Base-by-base conservation (phyloP, 148 eudicot species). In the Amaranthus cruentus region DNA sequence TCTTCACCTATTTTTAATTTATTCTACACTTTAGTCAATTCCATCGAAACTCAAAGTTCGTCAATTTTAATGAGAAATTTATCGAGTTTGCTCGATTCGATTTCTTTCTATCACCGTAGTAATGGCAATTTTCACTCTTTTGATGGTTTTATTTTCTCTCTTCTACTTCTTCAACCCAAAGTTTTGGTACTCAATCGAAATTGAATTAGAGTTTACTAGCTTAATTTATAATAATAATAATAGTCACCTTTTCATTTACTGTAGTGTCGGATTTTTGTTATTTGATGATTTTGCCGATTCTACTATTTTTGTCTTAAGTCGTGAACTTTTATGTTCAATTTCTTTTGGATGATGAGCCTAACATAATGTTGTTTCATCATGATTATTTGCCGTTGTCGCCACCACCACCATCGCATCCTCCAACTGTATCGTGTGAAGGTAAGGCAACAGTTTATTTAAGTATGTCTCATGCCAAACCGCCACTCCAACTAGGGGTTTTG, bases 341-440 rank as follows among this genome's bases (percentile, higher is more conserved):
- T 58, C 7, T 7, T 6, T 4, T 8, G 68, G 68, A 14, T 49
- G 54, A 7, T 58, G 56, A 75, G 21, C 47, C 44, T 38, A 52
- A 7, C 0, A 14, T 15, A 21, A 13, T 49, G 21, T 50, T 74
- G 9, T 74, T 55, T 6, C 78, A 70, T 48, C 78, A 74, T 6
- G 96, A 91, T 69, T 95, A 91, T 78, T 80, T 96, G 3, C 98
- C 98, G 56, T 96, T 96, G 2, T 76, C 98, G 59, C 97, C 98
- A 0, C 99, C 99, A 0, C 99, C 99, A 4, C 96, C 88, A 78
- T 96, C 94, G n/a, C 93, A 76, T 7, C 96, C 96, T 10, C 93
- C 99, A 80, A 80, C 96, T 52, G 90, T 88, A 10, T 81, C 97
- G 0, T 95, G 99, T 75, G 92, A 85, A 77, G 87, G 79, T 18